Percentiles rank a stretch among this genome's conserved stretches.
Evolutionary conservation across 768 basidiomycete species (phyloP).

Genomic region (Trametes meyenii): DNA sequence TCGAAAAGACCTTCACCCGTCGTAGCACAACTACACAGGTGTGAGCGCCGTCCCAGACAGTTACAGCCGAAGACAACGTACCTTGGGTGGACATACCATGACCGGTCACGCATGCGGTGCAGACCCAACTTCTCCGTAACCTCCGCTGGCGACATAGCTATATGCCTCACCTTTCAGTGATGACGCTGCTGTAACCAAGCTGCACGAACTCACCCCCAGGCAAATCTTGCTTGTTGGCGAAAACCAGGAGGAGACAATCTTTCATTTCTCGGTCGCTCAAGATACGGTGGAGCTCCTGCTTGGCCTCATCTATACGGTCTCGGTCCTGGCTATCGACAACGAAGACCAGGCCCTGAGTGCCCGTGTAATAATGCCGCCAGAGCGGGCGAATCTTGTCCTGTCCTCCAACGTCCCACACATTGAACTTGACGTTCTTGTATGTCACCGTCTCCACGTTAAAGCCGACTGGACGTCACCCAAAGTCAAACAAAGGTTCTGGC

Average conservation of each 20-base stretch:
- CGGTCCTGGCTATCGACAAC: conserved; percentile 97
- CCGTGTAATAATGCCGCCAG: conserved; percentile 99
- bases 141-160: conserved; percentile 99
- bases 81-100: conserved; percentile 99
- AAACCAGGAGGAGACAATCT: conserved; percentile 95
- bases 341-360: conserved; percentile 97
- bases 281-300: conserved; percentile 94
- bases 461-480: conserved; percentile 62
- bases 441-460: conserved; percentile 99
- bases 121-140: conserved; percentile 97
- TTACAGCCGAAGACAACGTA: conserved; percentile 40
- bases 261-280: conserved; percentile 98
- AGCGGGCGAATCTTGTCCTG: conserved; percentile 99
- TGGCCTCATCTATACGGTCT: conserved; percentile 95
- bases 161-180: not conserved
- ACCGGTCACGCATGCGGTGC: conserved; percentile 94
- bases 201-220: conserved; percentile 76
- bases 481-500: not conserved
- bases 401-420: conserved; percentile 97
- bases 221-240: conserved; percentile 99
- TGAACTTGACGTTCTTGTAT: conserved; percentile 97
- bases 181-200: not conserved
- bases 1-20: conserved; percentile 97
- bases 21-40: conserved; percentile 78
- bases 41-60: conserved; percentile 3